Conservation (phyloP, 768 basidiomycete species). For the Suillus occidentalis region DNA sequence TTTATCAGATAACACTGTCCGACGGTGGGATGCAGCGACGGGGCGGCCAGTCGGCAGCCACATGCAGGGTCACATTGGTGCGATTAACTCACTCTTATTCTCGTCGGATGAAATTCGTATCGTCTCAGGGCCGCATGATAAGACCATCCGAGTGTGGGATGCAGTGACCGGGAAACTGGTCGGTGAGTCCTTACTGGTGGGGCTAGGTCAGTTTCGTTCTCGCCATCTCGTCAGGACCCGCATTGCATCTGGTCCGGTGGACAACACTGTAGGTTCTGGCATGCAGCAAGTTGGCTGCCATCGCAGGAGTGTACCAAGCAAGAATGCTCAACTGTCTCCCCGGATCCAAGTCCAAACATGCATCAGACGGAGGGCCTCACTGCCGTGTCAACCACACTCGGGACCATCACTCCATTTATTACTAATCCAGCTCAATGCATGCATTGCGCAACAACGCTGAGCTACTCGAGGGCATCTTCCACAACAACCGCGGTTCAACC, state of each 20-base stretch:
- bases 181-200: background rate
- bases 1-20: background rate
- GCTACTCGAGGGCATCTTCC: background rate
- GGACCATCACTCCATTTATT: background rate
- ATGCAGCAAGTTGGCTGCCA: background rate
- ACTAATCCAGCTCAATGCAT: background rate
- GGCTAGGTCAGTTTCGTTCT: conserved; percentile 7
- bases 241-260: background rate
- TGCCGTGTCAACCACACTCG: background rate
- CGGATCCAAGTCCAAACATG: no score
- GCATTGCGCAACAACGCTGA: background rate
- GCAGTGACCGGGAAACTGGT: background rate
- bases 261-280: background rate
- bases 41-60: conserved; percentile 6
- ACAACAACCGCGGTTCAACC: background rate
- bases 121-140: conserved; percentile 6
- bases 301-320: conserved; percentile 1
- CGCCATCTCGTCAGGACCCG: conserved; percentile 26
- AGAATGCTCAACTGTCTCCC: no score
- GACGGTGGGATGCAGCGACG: conserved; percentile 13
- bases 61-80: conserved; percentile 10
- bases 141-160: conserved; percentile 6
- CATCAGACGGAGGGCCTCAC: no score
- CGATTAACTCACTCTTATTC: conserved; percentile 12
- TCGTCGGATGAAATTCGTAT: conserved; percentile 15